Conservation (phyloP, 129 eudicot species). For the Chrysanthemum makinoi region DNA sequence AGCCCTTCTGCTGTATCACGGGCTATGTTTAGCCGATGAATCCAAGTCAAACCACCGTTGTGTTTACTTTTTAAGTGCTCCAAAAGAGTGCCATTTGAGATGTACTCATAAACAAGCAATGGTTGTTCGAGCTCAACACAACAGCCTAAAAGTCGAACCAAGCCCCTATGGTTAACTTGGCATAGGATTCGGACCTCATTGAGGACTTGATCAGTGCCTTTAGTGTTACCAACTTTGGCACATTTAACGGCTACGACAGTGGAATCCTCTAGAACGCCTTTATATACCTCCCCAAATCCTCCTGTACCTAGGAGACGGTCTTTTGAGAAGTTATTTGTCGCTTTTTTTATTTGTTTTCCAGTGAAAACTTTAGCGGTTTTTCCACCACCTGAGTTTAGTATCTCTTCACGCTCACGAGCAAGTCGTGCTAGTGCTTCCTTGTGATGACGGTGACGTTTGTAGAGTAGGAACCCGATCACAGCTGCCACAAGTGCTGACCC, state of each 20-base stretch:
- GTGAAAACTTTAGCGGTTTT: conserved; percentile 74
- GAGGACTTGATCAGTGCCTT: conserved; percentile 86
- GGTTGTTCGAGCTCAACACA: conserved; percentile 94
- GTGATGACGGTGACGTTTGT: conserved; percentile 59
- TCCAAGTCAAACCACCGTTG: conserved; percentile 52
- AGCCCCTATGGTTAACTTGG: conserved; percentile 79
- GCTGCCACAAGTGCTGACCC: conserved; percentile 58
- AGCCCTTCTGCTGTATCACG: conserved; percentile 78
- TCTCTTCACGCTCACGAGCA: conserved; percentile 77
- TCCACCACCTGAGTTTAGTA: conserved; percentile 76
- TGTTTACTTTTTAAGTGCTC: conserved; percentile 47
- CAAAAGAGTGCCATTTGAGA: conserved; percentile 61
- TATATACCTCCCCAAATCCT: conserved; percentile 78
- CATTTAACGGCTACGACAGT: conserved; percentile 80
- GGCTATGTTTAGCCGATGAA: conserved; percentile 57
- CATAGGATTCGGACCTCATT: conserved; percentile 87
- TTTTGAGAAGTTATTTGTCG: conserved; percentile 68
- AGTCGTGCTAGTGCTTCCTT: conserved; percentile 68
- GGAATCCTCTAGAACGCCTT: conserved; percentile 66
- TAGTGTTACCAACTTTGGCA: conserved; percentile 83
- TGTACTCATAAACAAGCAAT: conserved; percentile 72
- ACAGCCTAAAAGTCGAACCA: conserved; percentile 76
- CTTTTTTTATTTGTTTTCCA: conserved; percentile 75
- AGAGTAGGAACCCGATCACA: conserved; percentile 42
- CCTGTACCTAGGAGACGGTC: conserved; percentile 83